Percentiles rank a stretch among this genome's conserved stretches.
Conservation (phyloP, 2,329 filamentous ascomycete genomes). For the Pseudogymnoascus sp. region DNA sequence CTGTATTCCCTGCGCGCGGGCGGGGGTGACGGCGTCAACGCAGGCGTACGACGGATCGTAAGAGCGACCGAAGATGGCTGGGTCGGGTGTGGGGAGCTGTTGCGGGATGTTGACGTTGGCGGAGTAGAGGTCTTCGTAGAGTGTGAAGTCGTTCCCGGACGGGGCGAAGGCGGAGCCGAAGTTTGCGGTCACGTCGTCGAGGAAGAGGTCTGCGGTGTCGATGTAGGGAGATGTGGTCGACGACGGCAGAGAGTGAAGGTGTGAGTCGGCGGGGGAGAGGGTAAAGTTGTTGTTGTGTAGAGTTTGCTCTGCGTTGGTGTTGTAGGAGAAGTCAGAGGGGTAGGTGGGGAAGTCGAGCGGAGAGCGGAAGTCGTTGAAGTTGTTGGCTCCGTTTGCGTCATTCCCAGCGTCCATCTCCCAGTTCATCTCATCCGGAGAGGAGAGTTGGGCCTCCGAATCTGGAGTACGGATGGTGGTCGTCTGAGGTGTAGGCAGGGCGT, state of each 20-base stretch:
- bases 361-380: constrained; percentile 27
- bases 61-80: constrained; percentile 27
- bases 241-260: constrained; percentile 13
- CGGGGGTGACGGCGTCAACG: background rate
- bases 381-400: constrained; percentile 9
- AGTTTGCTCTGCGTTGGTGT: background rate
- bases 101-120: constrained; percentile 34
- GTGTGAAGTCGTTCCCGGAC: constrained; percentile 43
- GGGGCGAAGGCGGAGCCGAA: constrained; percentile 39
- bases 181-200: constrained; percentile 48
- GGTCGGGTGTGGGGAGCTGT: constrained; percentile 45
- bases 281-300: constrained; percentile 1
- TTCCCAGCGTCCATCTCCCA: constrained; percentile 15
- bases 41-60: constrained; percentile 14
- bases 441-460: constrained; percentile 37
- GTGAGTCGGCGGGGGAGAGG: constrained; percentile 7
- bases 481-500: constrained; percentile 49
- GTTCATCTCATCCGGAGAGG: constrained; percentile 23
- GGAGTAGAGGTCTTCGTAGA: constrained; percentile 55
- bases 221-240: constrained; percentile 22
- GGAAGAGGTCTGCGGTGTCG: constrained; percentile 33
- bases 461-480: constrained; percentile 50
- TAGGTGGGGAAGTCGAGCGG: constrained; percentile 37
- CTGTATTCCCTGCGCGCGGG: constrained; percentile 26
- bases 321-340: background rate